Base-by-base conservation (phyloP, 2,329 filamentous ascomycete genomes). In the Aspergillus sp. region DNA sequence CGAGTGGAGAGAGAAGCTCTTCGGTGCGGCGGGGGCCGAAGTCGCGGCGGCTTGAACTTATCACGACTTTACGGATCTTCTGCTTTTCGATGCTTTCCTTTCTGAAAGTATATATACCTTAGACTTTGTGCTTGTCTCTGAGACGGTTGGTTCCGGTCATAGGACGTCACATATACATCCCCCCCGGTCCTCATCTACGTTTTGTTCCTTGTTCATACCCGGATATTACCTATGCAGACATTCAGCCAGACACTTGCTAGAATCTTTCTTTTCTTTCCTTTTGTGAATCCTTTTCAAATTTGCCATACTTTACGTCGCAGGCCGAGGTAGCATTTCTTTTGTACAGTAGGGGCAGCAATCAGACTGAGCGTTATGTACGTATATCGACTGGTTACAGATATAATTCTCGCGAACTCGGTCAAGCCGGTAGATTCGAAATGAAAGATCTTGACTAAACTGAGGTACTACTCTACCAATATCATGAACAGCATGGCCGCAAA, bases 1-100 rank as follows among this genome's bases (percentile, higher is more conserved):
- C 52, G 82, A 84, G 51, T 94, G 92, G 88, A 83, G 92, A 66
- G 84, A 86, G 65, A 83, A 88, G 60, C 74, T 95, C 45, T 80
- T 91, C 54, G 85, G 72, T n/a, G 55, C 63, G 9, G 65, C 62
- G 19, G 62, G 62, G 41, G 60, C 62, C 50, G 62, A 62, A 44
- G 58, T 68, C 16, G 66, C 70, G 56, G 67, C 69, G 47, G 65
- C 64, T 49, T 71, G 54, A 61, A 51, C 36, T 35, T 35, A 30
- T 47, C 11, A 17, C 17, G 26, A 30, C 26, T 11, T 30, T 30
- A 30, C 10, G 26, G 26, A 30, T 3, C 26, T 30, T 30, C 26
- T 11, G 9, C 40, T 20, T 20, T 20, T 5, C 19, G n/a, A 7
- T n/a, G 6, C 16, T 38, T 38, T 38, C 35, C 35, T 38, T 38